A percentile compares a stretch with the other conserved stretches of the same genome.
Conservation (phyloP, 257 asterid species). For the Fraxinus anomala region DNA sequence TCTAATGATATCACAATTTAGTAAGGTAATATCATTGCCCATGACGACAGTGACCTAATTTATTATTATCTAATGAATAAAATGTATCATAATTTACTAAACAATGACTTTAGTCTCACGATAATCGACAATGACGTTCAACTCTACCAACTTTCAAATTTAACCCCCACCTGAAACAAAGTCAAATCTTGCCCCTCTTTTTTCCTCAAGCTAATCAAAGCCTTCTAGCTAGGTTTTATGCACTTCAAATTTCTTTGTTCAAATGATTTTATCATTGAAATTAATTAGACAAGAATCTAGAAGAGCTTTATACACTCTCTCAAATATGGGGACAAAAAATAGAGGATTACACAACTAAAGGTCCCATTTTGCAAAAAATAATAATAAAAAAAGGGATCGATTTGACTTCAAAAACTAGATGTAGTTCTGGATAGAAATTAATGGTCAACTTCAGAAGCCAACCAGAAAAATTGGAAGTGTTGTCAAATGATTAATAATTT, state of each 20-base stretch:
- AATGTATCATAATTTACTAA: no score
- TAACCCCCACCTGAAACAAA: no score
- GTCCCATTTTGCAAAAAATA: not conserved
- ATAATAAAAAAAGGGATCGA: not conserved
- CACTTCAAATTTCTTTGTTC: not conserved
- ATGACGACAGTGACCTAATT: no score
- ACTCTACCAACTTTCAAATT: no score
- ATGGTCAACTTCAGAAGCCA: constrained; percentile 31
- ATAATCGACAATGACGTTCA: no score
- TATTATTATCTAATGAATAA: no score
- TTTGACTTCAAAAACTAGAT: constrained; percentile 2
- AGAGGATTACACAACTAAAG: not conserved
- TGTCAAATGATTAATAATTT: not conserved
- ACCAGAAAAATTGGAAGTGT: constrained; percentile 9
- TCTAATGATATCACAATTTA: no score
- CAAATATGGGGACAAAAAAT: constrained; percentile 25
- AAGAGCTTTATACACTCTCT: not conserved
- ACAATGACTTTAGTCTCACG: no score
- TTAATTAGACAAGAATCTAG: constrained; percentile 17
- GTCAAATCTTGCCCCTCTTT: not conserved
- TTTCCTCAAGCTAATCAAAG: not conserved
- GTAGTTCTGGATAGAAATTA: not conserved
- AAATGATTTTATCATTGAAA: constrained; percentile 22
- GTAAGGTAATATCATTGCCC: no score
- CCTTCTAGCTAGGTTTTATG: constrained; percentile 4